Base-by-base conservation (phyloP, 2,329 filamentous ascomycete genomes). In the Fragosphaeria purpurea region DNA sequence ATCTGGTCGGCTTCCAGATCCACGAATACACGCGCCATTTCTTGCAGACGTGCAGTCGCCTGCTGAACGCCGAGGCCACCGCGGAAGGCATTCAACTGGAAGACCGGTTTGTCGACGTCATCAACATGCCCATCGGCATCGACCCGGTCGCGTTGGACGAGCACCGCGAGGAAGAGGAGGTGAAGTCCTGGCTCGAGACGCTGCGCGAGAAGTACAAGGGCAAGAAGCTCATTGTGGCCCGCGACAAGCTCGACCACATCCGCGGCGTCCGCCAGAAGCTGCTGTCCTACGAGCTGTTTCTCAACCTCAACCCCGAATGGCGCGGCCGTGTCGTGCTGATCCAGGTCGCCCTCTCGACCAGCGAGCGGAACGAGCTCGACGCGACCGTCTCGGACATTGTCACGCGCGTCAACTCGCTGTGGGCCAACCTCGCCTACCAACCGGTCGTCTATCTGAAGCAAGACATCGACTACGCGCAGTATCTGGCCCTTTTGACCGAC, bases 11-110 rank as follows among this genome's bases (percentile, higher is more conserved):
- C 2, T 97, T 97, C 68, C 91, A 97, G 68, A 95, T 89, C 31
- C 81, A 85, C 50, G 91, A 97, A 66, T 97, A 97, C 62, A 85
- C 86, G 5, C 82, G 91, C 11, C 93, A 97, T 68, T 97, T 97
- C 67, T 73, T 96, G 46, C 90, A 96, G 67, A 97, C 91, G 0
- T 96, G 91, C 74, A 95, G 88, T 64, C 85, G 93, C 37, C 75
- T 97, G 11, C 75, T 97, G 39, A 85, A 80, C n/a, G 88, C 94
- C 1, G 91, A 97, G 65, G 90, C 90, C 1, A 91, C 86, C 0
- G 83, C 83, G 1, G 85, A 95, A 41, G 91, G 93, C 1, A 76
- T 97, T 1, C 87, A 96, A 63, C 73, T 97, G 7, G 91, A 96
- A 56, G 88, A 95, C 60, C 86, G 89, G 5, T 96, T 96, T 62